Conservation (phyloP, 805 yeast genomes). For the Pichia cephalocereana region DNA sequence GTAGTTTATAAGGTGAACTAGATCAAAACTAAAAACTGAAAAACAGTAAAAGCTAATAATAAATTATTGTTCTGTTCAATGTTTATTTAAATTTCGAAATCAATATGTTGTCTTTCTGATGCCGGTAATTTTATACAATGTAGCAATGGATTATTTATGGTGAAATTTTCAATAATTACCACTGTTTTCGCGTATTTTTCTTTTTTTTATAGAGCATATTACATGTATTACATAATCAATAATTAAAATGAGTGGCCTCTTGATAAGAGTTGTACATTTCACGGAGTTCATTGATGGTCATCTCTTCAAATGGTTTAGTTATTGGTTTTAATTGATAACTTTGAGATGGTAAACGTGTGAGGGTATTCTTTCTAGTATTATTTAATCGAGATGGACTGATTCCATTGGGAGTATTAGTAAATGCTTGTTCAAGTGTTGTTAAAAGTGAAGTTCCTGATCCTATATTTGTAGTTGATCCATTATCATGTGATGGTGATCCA, state of each 20-base stretch:
- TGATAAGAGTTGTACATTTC: constrained; percentile 23
- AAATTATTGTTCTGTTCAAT: too few relatives aligned
- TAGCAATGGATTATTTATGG: too few relatives aligned
- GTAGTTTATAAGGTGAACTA: too few relatives aligned
- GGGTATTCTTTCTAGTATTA: background rate
- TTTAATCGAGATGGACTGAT: constrained; percentile 12
- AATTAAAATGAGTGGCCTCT: constrained; percentile 8
- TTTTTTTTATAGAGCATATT: too few relatives aligned
- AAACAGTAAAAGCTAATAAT: background rate
- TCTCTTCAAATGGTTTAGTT: constrained; percentile 21
- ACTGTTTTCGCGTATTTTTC: too few relatives aligned
- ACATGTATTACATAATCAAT: too few relatives aligned
- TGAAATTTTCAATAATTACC: too few relatives aligned
- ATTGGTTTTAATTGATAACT: constrained; percentile 6
- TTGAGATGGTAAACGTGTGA: background rate
- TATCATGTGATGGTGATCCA: constrained; percentile 7
- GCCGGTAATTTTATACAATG: too few relatives aligned
- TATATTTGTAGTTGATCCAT: background rate
- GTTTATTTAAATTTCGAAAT: too few relatives aligned
- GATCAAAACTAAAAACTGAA: background rate
- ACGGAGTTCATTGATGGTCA: constrained; percentile 20
- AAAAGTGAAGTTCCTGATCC: constrained; percentile 4
- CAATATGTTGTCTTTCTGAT: too few relatives aligned
- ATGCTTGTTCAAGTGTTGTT: constrained; percentile 25
- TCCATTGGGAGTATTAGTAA: constrained; percentile 24